Evolutionary conservation across 371 early-diverging fungal genomes (phyloP).

Genomic region (Funneliformis caledonium): DNA sequence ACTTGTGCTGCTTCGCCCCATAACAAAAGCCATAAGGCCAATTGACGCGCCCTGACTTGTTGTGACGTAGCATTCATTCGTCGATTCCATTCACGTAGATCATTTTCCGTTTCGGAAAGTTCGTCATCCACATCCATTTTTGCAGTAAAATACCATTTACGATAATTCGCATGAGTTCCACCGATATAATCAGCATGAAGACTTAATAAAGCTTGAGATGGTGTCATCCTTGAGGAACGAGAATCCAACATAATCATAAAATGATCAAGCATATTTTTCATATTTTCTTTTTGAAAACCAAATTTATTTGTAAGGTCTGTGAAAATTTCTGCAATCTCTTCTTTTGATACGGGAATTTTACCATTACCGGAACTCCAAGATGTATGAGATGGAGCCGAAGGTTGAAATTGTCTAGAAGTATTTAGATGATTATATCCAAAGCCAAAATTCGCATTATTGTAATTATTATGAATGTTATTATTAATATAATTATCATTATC

Average conservation of each 20-base stretch:
- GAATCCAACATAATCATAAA: conserved; percentile 86
- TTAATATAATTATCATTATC: too few relatives aligned
- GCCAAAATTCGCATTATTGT: background rate
- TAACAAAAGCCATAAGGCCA: conserved; percentile 79
- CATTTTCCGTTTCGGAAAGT: conserved; percentile 34
- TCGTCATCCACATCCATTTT: conserved; percentile 73
- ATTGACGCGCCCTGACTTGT: conserved; percentile 68
- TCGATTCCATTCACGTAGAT: conserved; percentile 58
- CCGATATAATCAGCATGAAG: conserved; percentile 89
- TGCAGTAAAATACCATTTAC: conserved; percentile 87
- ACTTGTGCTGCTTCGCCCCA: conserved; percentile 90
- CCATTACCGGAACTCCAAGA: conserved; percentile 70
- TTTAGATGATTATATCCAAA: conserved; percentile 19
- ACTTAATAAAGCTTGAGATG: conserved; percentile 74
- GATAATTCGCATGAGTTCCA: conserved; percentile 84
- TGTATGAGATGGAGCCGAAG: conserved; percentile 61
- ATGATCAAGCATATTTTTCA: conserved; percentile 77
- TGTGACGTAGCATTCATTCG: conserved; percentile 78
- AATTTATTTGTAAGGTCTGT: conserved; percentile 66
- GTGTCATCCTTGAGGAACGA: conserved; percentile 78
- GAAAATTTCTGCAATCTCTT: conserved; percentile 71
- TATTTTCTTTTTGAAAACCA: conserved; percentile 84
- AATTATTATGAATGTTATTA: background rate
- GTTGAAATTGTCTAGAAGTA: conserved; percentile 11
- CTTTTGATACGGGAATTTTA: conserved; percentile 65